phyloP scores from a whole-genome alignment of 176 grass and related monocot species.

The Musa acuminata region DNA sequence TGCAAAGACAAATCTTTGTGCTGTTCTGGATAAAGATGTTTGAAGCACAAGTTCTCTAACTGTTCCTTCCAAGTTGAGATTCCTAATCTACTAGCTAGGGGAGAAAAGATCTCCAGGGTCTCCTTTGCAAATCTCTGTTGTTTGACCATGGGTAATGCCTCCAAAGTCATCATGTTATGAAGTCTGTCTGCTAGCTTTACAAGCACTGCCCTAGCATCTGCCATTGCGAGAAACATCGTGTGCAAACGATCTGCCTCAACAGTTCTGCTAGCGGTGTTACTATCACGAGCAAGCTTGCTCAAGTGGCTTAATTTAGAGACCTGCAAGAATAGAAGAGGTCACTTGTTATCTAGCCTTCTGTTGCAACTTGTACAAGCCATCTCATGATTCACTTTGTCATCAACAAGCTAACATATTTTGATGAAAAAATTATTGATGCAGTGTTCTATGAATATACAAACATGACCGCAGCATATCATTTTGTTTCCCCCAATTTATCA shows the following conservation, averaged over 20 bases:
- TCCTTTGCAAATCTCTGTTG: conserved; percentile 93
- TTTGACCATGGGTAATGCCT: conserved; percentile 59
- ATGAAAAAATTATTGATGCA: too few species aligned
- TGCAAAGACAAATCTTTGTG: conserved; percentile 55
- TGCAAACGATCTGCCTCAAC: conserved; percentile 88
- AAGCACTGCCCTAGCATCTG: conserved; percentile 80
- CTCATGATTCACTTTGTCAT: not conserved
- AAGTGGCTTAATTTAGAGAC: conserved; percentile 87
- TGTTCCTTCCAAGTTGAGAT: conserved; percentile 89
- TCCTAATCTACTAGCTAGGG: conserved; percentile 68
- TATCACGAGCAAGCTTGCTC: conserved; percentile 91
- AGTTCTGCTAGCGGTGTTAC: conserved; percentile 72
- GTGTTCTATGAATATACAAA: too few species aligned
- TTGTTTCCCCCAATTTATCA: too few species aligned
- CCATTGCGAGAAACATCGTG: conserved; percentile 97
- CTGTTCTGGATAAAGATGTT: conserved; percentile 61
- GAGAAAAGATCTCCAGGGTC: conserved; percentile 87
- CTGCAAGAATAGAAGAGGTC: conserved; percentile 31
- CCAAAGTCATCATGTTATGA: conserved; percentile 87
- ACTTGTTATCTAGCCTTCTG: not conserved
- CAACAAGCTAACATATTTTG: not conserved
- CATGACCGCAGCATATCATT: too few species aligned
- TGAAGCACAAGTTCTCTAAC: conserved; percentile 91
- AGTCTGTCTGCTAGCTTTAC: conserved; percentile 89
- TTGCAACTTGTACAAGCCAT: conserved; percentile 27